phyloP scores from a whole-genome alignment of 179 eudicot genomes.

The Beta macrorhiza region DNA sequence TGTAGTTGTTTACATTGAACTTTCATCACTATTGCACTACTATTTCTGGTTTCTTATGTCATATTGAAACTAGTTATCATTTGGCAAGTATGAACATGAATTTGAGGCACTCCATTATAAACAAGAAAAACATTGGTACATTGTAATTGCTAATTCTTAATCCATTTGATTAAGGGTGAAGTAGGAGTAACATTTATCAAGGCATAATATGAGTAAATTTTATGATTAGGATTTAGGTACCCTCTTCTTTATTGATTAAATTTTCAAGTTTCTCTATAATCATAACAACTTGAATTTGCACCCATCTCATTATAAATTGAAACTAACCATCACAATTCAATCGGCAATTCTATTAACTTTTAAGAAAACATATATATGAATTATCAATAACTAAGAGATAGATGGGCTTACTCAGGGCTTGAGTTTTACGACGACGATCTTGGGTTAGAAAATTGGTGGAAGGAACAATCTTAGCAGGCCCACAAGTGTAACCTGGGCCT shows the following conservation, averaged over 20 bases:
- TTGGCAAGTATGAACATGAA: no score
- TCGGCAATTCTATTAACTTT: no score
- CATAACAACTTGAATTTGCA: no score
- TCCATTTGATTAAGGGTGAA: no score
- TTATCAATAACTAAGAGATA: background rate
- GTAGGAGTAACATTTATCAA: no score
- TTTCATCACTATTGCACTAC: background rate
- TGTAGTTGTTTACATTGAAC: background rate
- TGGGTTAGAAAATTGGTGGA: constrained; percentile 28
- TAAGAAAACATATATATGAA: background rate
- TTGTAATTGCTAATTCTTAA: no score
- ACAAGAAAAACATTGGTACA: no score
- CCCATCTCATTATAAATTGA: background rate
- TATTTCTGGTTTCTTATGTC: background rate
- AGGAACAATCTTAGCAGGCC: constrained; percentile 40
- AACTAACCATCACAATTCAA: background rate
- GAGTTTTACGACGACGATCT: constrained; percentile 30
- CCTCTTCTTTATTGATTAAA: no score
- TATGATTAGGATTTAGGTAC: no score
- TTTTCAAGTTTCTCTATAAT: no score
- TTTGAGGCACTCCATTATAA: no score
- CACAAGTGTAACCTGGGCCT: constrained; percentile 47
- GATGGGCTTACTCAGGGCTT: constrained; percentile 33
- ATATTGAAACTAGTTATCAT: background rate
- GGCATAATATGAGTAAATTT: no score